These are phyloP conservation scores for Lipomyces spencermartinsiae DNA, from an alignment of 805 yeast species.

Conservation along the genomic window DNA sequence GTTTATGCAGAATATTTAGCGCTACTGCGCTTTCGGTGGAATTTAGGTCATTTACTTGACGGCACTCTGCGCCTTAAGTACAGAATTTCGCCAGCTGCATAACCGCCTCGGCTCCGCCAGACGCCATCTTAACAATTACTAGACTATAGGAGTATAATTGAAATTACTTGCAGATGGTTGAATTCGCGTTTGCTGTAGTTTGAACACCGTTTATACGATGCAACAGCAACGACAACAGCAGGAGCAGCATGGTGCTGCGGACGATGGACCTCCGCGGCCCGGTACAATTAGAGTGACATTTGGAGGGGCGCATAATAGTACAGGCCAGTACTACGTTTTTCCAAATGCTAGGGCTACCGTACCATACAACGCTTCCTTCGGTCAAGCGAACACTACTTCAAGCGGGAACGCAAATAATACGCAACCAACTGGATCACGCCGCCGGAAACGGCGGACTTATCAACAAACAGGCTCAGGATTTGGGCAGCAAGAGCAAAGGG, in stretches of 20 bases:
- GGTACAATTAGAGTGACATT: not conserved
- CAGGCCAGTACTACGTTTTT: not conserved
- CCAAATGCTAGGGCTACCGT: not conserved
- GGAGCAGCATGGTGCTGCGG: not conserved
- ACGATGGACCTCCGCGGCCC: not conserved
- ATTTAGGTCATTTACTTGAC: not conserved
- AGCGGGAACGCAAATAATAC: not conserved
- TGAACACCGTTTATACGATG: not conserved
- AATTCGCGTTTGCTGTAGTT: not conserved
- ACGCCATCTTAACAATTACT: not conserved
- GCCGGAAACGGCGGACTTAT: not conserved
- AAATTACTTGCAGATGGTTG: not conserved
- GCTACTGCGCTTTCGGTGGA: not conserved
- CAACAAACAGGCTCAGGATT: not conserved
- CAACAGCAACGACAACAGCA: not conserved
- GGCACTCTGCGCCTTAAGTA: not conserved
- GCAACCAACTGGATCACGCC: not conserved
- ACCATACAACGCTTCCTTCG: not conserved
- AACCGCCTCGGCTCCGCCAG: not conserved
- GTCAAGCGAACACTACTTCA: not conserved
- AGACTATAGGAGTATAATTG: not conserved
- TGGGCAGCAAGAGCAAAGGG: slow-evolving; percentile 13
- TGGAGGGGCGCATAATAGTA: not conserved
- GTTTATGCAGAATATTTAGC: not conserved
- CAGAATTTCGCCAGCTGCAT: not conserved